Evolutionary conservation across 768 basidiomycete genomes (phyloP), one percentile per base, ranked within the genome.

Genomic region (Mycena epipterygia): DNA sequence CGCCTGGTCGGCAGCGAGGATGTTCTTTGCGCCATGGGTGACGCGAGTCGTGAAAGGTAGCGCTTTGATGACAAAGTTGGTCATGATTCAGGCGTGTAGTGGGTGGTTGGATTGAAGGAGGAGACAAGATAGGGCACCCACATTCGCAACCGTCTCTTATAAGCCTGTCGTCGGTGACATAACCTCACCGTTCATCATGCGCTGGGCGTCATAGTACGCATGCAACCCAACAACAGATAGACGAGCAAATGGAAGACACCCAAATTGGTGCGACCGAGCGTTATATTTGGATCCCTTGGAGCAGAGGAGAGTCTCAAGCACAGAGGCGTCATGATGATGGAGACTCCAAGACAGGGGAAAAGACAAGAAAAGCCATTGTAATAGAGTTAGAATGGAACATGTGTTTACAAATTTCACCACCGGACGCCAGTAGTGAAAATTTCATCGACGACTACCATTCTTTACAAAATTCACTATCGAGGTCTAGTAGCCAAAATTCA

Each of bases 1-100:
- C 51, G 83, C 83, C 69, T 82, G 80, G 77, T 91, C 89, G 75
- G 86, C 85, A 32, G 86, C 83, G 52, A 90, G 78, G 71, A 90
- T 81, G 37, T 87, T 82, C 74, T 79, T 83, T 21, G 84, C 87
- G 49, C 85, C 84, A n/a, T 79, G 70, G 68, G 76, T 78, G 74
- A 90, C 61, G 71, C 83, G 83, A 42, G 87, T 81, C 27, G 81
- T 75, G 78, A 90, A 88, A 32, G 85, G 87, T 52, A 88, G 60
- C 8, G 84, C 78, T 52, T 77, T 80, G 70, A 83, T 74, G 25
- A 83, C 67, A 49, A 76, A 63, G 73, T 74, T 77, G 48, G 86
- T 80, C 85, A 87, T 86, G 49, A 33, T 58, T 33, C 30, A 46
- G 21, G 9, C 5, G 46, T 48, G 29, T 23, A 23, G 37, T 59